These are phyloP conservation scores for Collybia nuda DNA, from an alignment of 768 basidiomycete genomes.

Conservation along the genomic window DNA sequence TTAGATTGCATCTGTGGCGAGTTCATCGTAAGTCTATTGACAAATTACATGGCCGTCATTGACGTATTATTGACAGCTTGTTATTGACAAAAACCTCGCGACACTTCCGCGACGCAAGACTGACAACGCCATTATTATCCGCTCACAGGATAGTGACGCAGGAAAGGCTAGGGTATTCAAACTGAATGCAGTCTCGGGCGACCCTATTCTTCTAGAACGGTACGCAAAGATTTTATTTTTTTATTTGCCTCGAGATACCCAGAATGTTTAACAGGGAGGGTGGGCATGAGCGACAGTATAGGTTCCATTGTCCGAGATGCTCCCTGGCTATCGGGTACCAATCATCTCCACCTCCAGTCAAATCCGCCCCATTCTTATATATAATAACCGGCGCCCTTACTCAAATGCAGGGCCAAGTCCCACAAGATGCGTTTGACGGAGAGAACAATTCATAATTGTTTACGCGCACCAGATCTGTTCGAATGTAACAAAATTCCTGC, in stretches of 20 bases:
- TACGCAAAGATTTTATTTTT: conserved; percentile 27
- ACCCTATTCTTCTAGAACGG: conserved; percentile 81
- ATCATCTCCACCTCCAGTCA: conserved; percentile 70
- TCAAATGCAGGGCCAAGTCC: conserved; percentile 86
- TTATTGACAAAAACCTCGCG: conserved; percentile 74
- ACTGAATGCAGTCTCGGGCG: conserved; percentile 69
- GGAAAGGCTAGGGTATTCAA: conserved; percentile 79
- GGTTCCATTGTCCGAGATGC: conserved; percentile 70
- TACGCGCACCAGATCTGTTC: no score
- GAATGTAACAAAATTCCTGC: no score
- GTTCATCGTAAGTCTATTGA: conserved; percentile 61
- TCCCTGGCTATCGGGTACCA: conserved; percentile 76
- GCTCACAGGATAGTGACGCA: conserved; percentile 61
- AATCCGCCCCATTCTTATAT: conserved; percentile 78
- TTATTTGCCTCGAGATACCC: not conserved
- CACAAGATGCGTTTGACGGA: conserved; percentile 77
- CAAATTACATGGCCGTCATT: not conserved
- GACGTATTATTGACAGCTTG: conserved; percentile 49
- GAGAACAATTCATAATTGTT: conserved; percentile 36
- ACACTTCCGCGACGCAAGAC: conserved; percentile 70
- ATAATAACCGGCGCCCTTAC: conserved; percentile 80
- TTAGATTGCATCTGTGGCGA: conserved; percentile 88
- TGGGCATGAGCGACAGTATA: conserved; percentile 76
- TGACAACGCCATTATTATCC: conserved; percentile 80
- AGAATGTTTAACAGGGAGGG: conserved; percentile 40